These are phyloP conservation scores for Poterioochromonas sp. DNA, from an alignment of 352 stramenopile species.

Conservation along the genomic window DNA sequence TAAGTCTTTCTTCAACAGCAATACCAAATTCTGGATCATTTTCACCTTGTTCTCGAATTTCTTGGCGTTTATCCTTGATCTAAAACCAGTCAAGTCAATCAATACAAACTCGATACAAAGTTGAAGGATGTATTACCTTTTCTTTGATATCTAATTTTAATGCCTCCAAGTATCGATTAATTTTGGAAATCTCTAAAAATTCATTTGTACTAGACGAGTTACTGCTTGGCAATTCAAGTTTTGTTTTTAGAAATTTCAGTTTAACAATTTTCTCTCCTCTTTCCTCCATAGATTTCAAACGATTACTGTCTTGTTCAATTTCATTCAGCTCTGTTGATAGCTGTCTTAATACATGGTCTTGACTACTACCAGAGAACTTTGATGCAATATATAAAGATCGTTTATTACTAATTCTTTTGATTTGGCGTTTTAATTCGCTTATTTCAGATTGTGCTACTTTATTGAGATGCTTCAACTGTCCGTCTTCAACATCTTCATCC, in stretches of 20 bases:
- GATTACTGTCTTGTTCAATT: background rate
- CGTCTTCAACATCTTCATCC: background rate
- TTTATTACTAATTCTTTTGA: conserved; percentile 26
- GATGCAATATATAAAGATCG: conserved; percentile 12
- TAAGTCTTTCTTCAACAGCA: background rate
- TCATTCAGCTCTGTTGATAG: background rate
- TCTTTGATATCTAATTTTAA: conserved; percentile 15
- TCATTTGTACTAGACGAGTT: no score
- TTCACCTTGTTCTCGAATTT: conserved; percentile 12
- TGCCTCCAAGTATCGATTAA: background rate
- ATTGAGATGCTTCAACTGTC: no score
- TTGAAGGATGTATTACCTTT: background rate
- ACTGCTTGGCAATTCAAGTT: background rate
- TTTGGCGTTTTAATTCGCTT: conserved; percentile 17
- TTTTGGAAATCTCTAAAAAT: background rate
- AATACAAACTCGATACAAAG: background rate
- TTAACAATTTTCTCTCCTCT: background rate
- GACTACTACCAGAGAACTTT: background rate
- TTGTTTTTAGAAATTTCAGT: background rate
- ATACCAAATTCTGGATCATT: conserved; percentile 22
- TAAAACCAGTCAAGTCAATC: background rate
- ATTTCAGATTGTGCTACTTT: background rate
- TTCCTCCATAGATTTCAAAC: background rate
- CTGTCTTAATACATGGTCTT: background rate
- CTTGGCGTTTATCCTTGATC: background rate